These are phyloP conservation scores for Cerrena zonata DNA, from an alignment of 1,284 basidiomycete species.

Conservation along the genomic window DNA sequence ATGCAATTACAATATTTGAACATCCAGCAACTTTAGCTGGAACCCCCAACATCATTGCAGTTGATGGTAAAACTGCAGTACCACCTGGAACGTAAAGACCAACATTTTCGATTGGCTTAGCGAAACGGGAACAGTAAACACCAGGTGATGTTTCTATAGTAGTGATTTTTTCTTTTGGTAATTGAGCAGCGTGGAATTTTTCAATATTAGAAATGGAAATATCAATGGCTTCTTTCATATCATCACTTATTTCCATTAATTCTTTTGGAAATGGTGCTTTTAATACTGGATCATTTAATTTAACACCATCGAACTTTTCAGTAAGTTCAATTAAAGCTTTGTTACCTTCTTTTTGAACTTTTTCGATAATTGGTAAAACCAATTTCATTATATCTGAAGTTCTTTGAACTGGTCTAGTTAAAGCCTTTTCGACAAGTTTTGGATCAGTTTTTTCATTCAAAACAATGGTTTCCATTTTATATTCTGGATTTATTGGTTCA, in stretches of 20 bases:
- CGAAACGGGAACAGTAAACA: slow-evolving; percentile 90
- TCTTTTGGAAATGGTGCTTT: slow-evolving; percentile 63
- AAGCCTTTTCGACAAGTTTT: slow-evolving; percentile 21
- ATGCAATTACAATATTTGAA: slow-evolving; percentile 87
- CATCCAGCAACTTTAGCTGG: slow-evolving; percentile 97
- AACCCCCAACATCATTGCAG: slow-evolving; percentile 95
- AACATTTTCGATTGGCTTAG: slow-evolving; percentile 88
- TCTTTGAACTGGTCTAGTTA: slow-evolving; percentile 74
- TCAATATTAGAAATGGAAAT: slow-evolving; percentile 88
- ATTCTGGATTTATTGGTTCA: slow-evolving; percentile 38
- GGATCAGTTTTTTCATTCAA: slow-evolving; percentile 41
- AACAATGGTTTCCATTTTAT: slow-evolving; percentile 73
- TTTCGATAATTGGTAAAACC: slow-evolving; percentile 90
- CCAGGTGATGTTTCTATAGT: slow-evolving; percentile 98
- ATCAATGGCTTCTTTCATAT: slow-evolving; percentile 82
- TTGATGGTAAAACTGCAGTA: slow-evolving; percentile 92
- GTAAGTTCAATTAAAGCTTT: slow-evolving; percentile 84
- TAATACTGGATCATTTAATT: slow-evolving; percentile 57
- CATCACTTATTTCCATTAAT: slow-evolving; percentile 52
- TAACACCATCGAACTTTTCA: slow-evolving; percentile 85
- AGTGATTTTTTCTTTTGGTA: slow-evolving; percentile 61
- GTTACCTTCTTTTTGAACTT: slow-evolving; percentile 83
- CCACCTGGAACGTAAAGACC: slow-evolving; percentile 98
- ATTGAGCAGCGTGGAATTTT: slow-evolving; percentile 85
- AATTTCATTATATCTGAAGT: slow-evolving; percentile 92